A percentile compares a stretch with the other conserved stretches of the same genome.
Evolutionary conservation across 2,329 filamentous ascomycete species (phyloP).

Genomic region (Hypoxylon sp.): DNA sequence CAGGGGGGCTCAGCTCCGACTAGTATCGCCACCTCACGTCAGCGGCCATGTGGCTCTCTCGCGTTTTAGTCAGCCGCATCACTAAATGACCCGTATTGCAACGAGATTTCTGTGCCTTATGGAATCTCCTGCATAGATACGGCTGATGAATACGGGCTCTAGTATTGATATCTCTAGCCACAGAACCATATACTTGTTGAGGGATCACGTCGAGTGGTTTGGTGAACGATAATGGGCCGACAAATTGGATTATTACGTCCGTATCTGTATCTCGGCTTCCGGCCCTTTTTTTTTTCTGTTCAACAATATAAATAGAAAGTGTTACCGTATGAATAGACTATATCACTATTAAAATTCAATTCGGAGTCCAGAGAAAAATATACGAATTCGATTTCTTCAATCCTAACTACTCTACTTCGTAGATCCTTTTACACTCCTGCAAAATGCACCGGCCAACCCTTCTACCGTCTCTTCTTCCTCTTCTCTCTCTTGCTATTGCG

Average conservation of each 20-base stretch:
- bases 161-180: constrained; percentile 20
- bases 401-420: constrained; percentile 1
- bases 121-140: constrained; percentile 3
- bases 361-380: constrained; percentile 1
- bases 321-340: constrained; percentile 12
- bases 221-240: constrained; percentile 20
- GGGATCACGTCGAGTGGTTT: constrained; percentile 7
- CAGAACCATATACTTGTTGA: constrained; percentile 1
- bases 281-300: neutral
- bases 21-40: constrained; percentile 29
- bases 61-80: constrained; percentile 26
- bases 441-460: constrained; percentile 40
- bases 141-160: constrained; percentile 25
- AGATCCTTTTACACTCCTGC: neutral
- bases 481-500: constrained; percentile 39
- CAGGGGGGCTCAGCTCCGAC: constrained; percentile 20
- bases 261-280: constrained; percentile 15
- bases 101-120: constrained; percentile 1
- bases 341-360: constrained; percentile 13
- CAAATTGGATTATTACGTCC: constrained; percentile 8
- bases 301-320: constrained; percentile 24
- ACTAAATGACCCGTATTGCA: constrained; percentile 32
- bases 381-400: constrained; percentile 7
- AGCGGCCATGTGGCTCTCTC: constrained; percentile 29
- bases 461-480: constrained; percentile 41